phyloP scores from a whole-genome alignment of 345 rosid species.

The Carallia pectinifolia region DNA sequence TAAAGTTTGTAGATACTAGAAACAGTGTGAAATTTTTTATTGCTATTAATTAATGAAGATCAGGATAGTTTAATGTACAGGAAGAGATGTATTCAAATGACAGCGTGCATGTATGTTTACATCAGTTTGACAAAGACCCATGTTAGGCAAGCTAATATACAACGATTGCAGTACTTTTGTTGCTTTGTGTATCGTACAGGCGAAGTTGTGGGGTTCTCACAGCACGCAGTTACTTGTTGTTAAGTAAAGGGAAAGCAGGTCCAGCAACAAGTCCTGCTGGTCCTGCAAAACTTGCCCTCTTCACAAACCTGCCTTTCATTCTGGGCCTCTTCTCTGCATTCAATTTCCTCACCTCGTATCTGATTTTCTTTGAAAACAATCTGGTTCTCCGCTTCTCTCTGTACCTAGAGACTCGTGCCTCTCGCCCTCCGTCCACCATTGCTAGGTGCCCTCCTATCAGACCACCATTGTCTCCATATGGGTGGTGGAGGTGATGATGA shows the following conservation, averaged over 20 bases:
- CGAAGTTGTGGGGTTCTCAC: not conserved
- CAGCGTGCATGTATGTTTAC: too few species aligned
- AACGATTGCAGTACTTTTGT: not conserved
- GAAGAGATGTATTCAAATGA: too few species aligned
- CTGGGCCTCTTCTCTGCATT: constrained; percentile 97
- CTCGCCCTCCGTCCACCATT: constrained; percentile 60
- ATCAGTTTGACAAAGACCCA: too few species aligned
- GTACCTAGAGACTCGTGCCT: constrained; percentile 83
- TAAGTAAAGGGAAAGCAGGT: constrained; percentile 28
- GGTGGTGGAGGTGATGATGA: not conserved
- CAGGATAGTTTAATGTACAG: too few species aligned
- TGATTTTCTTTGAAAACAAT: constrained; percentile 87
- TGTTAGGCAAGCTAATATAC: too few species aligned
- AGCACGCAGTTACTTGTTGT: constrained; percentile 9
- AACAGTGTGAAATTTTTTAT: too few species aligned
- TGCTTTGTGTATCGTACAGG: not conserved
- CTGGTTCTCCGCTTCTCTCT: constrained; percentile 86
- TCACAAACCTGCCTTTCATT: constrained; percentile 97
- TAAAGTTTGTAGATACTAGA: too few species aligned
- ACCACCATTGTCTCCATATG: constrained; percentile 17
- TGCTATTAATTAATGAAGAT: too few species aligned
- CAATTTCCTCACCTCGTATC: constrained; percentile 90
- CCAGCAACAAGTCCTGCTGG: constrained; percentile 7
- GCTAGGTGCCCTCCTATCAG: constrained; percentile 16
- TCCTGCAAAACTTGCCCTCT: constrained; percentile 50